phyloP scores from a whole-genome alignment of 2,329 filamentous ascomycete species.

The Falciphora oryzae region DNA sequence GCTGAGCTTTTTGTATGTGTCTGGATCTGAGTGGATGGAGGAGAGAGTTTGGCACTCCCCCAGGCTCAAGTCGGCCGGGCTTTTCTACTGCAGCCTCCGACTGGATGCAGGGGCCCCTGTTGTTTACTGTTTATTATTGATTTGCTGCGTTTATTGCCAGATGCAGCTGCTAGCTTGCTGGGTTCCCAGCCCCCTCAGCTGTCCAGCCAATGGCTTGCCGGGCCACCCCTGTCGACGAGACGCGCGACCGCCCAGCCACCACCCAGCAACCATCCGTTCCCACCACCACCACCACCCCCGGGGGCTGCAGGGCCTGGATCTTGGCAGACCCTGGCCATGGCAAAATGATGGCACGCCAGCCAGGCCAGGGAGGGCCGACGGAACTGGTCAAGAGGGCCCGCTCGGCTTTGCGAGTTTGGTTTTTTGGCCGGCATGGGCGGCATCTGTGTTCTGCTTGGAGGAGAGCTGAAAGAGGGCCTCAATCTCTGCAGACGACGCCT shows the following conservation, averaged over 20 bases:
- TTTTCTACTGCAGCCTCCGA: conserved; percentile 1
- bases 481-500: not conserved
- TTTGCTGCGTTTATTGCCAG: not conserved
- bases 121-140: not conserved
- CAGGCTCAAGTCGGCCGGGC: not conserved
- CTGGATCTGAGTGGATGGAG: conserved; percentile 9
- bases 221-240: not conserved
- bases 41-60: not conserved
- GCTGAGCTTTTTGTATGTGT: conserved; percentile 4
- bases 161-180: not conserved
- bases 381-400: too few relatives aligned
- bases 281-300: not conserved
- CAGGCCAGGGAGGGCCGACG: not conserved
- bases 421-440: not conserved
- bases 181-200: not conserved
- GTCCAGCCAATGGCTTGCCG: not conserved
- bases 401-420: not conserved
- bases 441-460: not conserved
- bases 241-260: not conserved
- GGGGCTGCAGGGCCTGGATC: not conserved
- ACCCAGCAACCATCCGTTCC: conserved; percentile 1
- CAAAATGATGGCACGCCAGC: not conserved
- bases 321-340: not conserved
- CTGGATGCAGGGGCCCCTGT: not conserved
- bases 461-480: not conserved